Evolutionary conservation across 1,139 yeast species (phyloP).

Genomic region (Debaryomycetaceae sp.): DNA sequence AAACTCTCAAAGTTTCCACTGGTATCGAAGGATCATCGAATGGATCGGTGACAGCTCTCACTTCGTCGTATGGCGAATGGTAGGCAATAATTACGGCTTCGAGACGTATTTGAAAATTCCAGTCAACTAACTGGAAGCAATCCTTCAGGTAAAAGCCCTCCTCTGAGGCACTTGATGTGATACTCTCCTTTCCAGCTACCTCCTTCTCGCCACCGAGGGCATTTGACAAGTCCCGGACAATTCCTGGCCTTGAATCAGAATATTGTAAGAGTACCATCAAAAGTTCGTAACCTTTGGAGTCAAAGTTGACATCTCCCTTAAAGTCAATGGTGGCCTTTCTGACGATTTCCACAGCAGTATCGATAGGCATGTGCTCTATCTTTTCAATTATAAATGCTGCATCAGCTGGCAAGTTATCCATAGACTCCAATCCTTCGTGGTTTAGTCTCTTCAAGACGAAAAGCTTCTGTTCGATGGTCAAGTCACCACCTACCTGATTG

Average conservation of each 20-base stretch:
- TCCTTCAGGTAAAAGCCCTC: not conserved
- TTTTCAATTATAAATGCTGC: slow-evolving; percentile 37
- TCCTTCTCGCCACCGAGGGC: not conserved
- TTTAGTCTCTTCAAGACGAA: slow-evolving; percentile 24
- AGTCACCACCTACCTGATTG: slow-evolving; percentile 17
- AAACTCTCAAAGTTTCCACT: slow-evolving; percentile 57
- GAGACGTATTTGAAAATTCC: slow-evolving; percentile 31
- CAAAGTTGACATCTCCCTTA: slow-evolving; percentile 48
- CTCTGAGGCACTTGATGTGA: not conserved
- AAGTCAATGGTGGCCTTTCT: slow-evolving; percentile 38
- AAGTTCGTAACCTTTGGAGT: slow-evolving; percentile 28
- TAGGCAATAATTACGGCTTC: slow-evolving; percentile 49
- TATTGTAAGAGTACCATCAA: slow-evolving; percentile 13
- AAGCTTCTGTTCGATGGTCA: slow-evolving; percentile 25
- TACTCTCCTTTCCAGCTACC: not conserved
- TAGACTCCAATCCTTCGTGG: slow-evolving; percentile 18
- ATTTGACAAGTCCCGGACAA: not conserved
- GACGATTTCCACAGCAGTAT: slow-evolving; percentile 41
- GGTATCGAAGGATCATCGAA: slow-evolving; percentile 49
- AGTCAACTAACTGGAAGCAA: slow-evolving; percentile 10
- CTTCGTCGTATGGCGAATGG: slow-evolving; percentile 66
- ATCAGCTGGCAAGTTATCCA: slow-evolving; percentile 30
- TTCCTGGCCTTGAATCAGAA: not conserved
- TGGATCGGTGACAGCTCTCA: slow-evolving; percentile 55
- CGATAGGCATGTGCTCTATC: slow-evolving; percentile 30